Conservation (phyloP, 1,139 yeast genomes). For the Hemisphaericaspora xylofermentans region DNA sequence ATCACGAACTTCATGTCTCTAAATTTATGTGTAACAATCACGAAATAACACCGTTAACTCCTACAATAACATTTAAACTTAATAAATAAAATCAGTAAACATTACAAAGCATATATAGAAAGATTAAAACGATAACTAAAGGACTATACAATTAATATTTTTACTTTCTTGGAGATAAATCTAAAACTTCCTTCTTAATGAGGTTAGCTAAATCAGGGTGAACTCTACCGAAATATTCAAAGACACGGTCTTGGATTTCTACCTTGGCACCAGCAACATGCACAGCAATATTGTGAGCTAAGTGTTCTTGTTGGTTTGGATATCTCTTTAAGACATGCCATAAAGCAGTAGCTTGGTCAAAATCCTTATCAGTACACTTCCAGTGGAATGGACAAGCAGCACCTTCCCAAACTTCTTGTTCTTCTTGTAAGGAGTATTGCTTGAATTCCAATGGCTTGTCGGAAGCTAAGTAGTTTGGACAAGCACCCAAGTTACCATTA, state of each 20-base stretch:
- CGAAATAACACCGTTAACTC: not conserved
- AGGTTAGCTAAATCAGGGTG: conserved; percentile 56
- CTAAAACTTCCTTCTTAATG: conserved; percentile 62
- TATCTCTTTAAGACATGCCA: conserved; percentile 72
- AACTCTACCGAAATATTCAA: conserved; percentile 75
- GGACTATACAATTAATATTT: conserved; percentile 3
- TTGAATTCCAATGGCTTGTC: conserved; percentile 55
- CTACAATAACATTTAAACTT: not conserved
- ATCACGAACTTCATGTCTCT: no score
- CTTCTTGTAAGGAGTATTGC: conserved; percentile 44
- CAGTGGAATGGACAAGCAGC: conserved; percentile 89
- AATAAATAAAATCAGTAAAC: not conserved
- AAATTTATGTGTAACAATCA: no score
- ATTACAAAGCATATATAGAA: not conserved
- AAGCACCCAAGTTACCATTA: conserved; percentile 80
- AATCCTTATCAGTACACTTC: conserved; percentile 69
- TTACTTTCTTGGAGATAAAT: conserved; percentile 54
- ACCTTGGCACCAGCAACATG: conserved; percentile 73
- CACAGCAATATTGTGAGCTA: conserved; percentile 80
- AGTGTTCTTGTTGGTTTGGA: conserved; percentile 76
- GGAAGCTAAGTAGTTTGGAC: conserved; percentile 76
- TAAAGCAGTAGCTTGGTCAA: conserved; percentile 67
- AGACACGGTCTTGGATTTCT: conserved; percentile 75
- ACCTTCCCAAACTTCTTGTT: conserved; percentile 87
- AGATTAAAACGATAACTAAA: not conserved